Conservation (phyloP, 495 filamentous ascomycete genomes). For the Corynascus novoguineensis region DNA sequence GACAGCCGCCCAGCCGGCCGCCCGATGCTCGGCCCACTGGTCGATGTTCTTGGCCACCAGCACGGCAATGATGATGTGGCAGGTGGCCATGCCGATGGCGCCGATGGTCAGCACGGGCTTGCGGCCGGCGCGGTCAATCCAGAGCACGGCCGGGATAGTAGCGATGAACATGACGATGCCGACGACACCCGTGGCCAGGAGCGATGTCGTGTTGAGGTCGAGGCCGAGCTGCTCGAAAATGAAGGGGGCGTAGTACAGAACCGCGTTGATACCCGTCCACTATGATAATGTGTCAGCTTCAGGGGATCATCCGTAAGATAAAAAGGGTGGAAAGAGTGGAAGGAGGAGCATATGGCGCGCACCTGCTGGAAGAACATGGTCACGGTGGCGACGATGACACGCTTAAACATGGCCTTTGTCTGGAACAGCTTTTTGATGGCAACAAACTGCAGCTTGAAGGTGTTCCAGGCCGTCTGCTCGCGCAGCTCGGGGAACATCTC, state of each 20-base stretch:
- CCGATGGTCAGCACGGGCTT: constrained; percentile 54
- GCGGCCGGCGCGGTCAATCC: constrained; percentile 55
- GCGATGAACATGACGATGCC: constrained; percentile 69
- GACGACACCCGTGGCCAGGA: constrained; percentile 74
- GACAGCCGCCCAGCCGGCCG: constrained; percentile 71
- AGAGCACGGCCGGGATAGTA: constrained; percentile 64
- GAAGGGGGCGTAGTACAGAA: constrained; percentile 66
- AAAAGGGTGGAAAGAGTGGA: too few relatives aligned
- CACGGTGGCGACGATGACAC: constrained; percentile 60
- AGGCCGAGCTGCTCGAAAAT: constrained; percentile 70
- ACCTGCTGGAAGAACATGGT: constrained; percentile 70
- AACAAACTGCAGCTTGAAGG: constrained; percentile 64
- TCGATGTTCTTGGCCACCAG: constrained; percentile 62
- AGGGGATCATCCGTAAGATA: too few relatives aligned
- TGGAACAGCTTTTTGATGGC: constrained; percentile 68
- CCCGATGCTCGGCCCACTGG: constrained; percentile 51
- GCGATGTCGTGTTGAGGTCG: constrained; percentile 54
- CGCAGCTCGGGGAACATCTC: constrained; percentile 65
- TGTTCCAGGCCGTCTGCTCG: constrained; percentile 54
- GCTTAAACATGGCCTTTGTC: constrained; percentile 67
- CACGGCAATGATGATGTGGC: constrained; percentile 67
- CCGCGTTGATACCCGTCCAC: constrained; percentile 68
- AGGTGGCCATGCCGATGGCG: constrained; percentile 54
- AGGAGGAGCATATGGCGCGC: neutral
- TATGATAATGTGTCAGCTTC: constrained; percentile 32